Evolutionary conservation across 2,329 filamentous ascomycete genomes (phyloP).

Genomic region (Aureobasidium melanogenum): DNA sequence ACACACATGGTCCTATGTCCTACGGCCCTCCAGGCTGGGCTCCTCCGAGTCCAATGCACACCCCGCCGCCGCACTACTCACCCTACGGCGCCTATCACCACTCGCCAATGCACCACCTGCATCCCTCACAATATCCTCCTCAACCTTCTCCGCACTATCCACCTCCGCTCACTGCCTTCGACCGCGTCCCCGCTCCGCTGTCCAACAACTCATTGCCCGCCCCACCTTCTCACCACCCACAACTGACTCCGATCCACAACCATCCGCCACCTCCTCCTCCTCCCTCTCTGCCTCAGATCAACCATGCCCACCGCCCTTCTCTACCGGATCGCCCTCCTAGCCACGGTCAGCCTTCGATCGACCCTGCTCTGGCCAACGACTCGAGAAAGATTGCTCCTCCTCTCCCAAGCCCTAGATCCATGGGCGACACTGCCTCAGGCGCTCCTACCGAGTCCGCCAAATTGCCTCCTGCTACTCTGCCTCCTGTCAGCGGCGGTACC

Average conservation of each 20-base stretch:
- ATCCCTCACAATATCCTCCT: slow-evolving; percentile 19
- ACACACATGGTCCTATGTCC: slow-evolving; percentile 33
- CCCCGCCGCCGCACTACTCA: slow-evolving; percentile 28
- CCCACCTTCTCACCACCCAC: slow-evolving; percentile 22
- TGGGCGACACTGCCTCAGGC: background rate
- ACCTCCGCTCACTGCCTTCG: slow-evolving; percentile 25
- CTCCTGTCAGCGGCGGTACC: slow-evolving; percentile 20
- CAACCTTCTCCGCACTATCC: slow-evolving; percentile 27
- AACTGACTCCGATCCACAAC: slow-evolving; percentile 18
- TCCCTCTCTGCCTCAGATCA: background rate
- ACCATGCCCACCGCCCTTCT: background rate
- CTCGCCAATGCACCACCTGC: slow-evolving; percentile 19
- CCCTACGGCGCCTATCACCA: slow-evolving; percentile 25
- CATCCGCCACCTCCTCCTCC: slow-evolving; percentile 14
- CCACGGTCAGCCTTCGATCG: background rate
- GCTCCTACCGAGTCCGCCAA: background rate
- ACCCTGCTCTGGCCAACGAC: slow-evolving; percentile 12
- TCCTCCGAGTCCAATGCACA: slow-evolving; percentile 35
- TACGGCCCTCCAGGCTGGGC: slow-evolving; percentile 29
- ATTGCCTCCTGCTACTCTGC: background rate
- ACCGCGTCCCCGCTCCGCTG: slow-evolving; percentile 32
- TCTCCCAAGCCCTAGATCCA: slow-evolving; percentile 20
- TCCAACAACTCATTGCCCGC: slow-evolving; percentile 28
- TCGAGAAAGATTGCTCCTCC: slow-evolving; percentile 42
- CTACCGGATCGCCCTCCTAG: background rate